Evolutionary conservation across 164 flowering plant genomes (phyloP), one percentile per base, ranked within the genome.

Genomic region (Brasenia schreberi): DNA sequence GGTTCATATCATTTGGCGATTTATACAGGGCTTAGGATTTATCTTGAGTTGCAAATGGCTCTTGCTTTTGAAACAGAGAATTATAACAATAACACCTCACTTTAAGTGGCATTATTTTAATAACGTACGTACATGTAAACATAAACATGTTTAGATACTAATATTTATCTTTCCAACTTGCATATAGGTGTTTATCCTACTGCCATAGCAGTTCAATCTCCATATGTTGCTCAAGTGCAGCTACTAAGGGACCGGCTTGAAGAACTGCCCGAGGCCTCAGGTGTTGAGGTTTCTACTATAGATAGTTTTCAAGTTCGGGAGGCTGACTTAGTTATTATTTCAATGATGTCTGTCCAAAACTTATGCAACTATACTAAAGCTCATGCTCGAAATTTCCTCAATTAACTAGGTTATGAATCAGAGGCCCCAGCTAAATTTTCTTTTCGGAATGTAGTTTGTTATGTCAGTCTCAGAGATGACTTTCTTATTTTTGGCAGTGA

Each of bases 301-400:
- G 98, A 92, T 71, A 92, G 96, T 83, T 92, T 92, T 69, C 96
- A 92, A 81, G 98, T 96, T 49, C 85, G 92, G 19, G 95, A 92
- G 72, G 95, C 96, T 69, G 98, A 92, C 84, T 96, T 95, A 59
- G 95, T 92, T 5, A 86, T 92, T 61, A 88, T 92, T 76, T 92
- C 98, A 63, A 92, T 92, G 98, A 84, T 59, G 72, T 1, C 56
- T 49, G 16, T 49, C 16, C 12, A 33, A 33, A 33, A 33, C 39
- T 33, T 33, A 33, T 33, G 39, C 39, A 33, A 33, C 4, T 33
- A 33, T 0, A 4, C 39, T 33, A 33, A 33, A 33, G 2, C 39
- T 33, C 39, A 33, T 33, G 39, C 39, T 33, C 39, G 39, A 33
- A 33, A 33, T 33, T 33, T 33, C 39, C 39, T 33, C 39, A 33